These are phyloP conservation scores for Anaeromyces robustus DNA, from an alignment of 192 early-diverging fungal genomes.

Conservation along the genomic window DNA sequence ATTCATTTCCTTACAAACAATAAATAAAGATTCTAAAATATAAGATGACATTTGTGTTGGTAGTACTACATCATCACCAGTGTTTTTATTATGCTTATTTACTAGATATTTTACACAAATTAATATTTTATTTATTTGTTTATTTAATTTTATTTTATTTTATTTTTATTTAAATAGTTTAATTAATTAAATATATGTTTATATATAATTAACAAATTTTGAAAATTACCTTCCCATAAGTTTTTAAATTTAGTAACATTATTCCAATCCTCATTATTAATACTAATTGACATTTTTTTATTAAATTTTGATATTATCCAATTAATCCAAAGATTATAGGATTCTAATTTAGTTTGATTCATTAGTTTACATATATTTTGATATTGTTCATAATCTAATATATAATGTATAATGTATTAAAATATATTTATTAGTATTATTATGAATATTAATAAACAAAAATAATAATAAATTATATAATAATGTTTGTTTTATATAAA, in stretches of 20 bases:
- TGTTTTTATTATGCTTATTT: background rate
- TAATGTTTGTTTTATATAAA: too few species aligned
- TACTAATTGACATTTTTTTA: background rate
- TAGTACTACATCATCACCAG: background rate
- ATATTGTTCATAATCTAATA: background rate
- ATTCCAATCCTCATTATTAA: background rate
- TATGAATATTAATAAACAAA: too few species aligned
- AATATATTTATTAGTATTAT: too few species aligned
- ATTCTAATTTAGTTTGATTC: background rate
- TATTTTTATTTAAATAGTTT: too few species aligned
- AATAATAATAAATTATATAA: too few species aligned
- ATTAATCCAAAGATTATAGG: background rate
- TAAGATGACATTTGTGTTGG: background rate
- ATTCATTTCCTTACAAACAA: background rate
- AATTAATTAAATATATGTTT: too few species aligned
- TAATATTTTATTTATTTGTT: too few species aligned
- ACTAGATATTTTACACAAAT: background rate
- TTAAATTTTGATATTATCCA: background rate
- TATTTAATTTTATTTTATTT: too few species aligned
- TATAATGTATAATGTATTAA: too few species aligned
- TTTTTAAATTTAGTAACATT: background rate
- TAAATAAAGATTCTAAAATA: background rate
- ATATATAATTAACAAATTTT: background rate
- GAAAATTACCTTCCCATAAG: background rate
- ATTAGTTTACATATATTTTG: background rate